phyloP scores from a whole-genome alignment of 1,139 yeast species.

The Meyerozyma smithsonii region DNA sequence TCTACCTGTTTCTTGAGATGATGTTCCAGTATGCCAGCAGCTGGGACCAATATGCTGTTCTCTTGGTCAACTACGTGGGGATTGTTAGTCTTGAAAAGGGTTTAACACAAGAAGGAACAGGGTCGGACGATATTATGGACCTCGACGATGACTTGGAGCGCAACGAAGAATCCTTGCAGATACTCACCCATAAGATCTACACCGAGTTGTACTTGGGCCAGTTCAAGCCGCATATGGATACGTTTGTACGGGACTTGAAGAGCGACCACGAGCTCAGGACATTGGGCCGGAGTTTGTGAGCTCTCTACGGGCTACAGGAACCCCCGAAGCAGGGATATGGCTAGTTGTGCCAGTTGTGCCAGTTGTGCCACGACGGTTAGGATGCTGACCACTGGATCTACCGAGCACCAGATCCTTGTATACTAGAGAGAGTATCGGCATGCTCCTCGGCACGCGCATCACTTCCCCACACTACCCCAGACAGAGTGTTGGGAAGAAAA shows the following conservation, averaged over 20 bases:
- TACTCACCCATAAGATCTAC: slow-evolving; percentile 22
- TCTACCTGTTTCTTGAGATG: slow-evolving; percentile 38
- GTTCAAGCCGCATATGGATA: slow-evolving; percentile 16
- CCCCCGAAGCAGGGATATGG: no score
- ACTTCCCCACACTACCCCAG: slow-evolving; percentile 3
- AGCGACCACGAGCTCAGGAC: slow-evolving; percentile 27
- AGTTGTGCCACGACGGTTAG: no score
- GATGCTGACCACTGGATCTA: no score
- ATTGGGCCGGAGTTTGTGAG: slow-evolving; percentile 17
- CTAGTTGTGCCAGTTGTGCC: no score
- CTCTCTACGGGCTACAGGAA: no score
- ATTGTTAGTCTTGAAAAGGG: slow-evolving; percentile 18
- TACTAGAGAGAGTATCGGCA: no score
- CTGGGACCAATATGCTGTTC: slow-evolving; percentile 39
- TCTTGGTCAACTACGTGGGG: slow-evolving; percentile 24
- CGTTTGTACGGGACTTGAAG: slow-evolving; percentile 25
- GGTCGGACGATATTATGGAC: slow-evolving; percentile 8
- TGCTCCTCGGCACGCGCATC: slow-evolving; percentile 2
- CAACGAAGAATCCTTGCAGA: slow-evolving; percentile 22
- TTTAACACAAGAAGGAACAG: background rate
- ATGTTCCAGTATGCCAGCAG: slow-evolving; percentile 41
- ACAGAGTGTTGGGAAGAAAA: no score
- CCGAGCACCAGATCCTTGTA: no score
- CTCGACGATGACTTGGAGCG: slow-evolving; percentile 22
- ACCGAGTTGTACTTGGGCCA: slow-evolving; percentile 19